A percentile compares a stretch with the other conserved stretches of the same genome.
phyloP scores from a whole-genome alignment of 2,329 filamentous ascomycete species.

The Madurella fahalii region DNA sequence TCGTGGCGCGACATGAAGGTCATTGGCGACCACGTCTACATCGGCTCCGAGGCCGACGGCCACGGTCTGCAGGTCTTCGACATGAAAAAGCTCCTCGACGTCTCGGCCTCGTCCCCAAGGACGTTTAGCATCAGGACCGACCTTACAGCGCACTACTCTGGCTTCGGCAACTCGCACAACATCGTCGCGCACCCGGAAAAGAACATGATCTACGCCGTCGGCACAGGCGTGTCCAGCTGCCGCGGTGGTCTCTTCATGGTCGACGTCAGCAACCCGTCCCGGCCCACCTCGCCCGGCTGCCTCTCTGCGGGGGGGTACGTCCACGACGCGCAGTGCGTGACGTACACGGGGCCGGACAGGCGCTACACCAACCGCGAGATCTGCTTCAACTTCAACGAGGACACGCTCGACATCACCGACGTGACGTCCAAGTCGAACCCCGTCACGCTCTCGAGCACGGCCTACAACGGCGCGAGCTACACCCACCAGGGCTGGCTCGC shows the following conservation, averaged over 20 bases:
- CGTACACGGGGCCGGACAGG: slow-evolving; percentile 48
- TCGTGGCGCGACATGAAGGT: slow-evolving; percentile 51
- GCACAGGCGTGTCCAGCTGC: slow-evolving; percentile 44
- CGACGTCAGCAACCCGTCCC: slow-evolving; percentile 50
- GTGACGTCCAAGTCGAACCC: slow-evolving; percentile 29
- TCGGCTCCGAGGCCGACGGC: slow-evolving; percentile 39
- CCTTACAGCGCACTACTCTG: slow-evolving; percentile 17
- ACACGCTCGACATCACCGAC: slow-evolving; percentile 17
- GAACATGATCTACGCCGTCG: slow-evolving; percentile 40
- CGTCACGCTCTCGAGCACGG: slow-evolving; percentile 9
- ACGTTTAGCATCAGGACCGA: slow-evolving; percentile 10
- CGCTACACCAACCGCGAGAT: slow-evolving; percentile 47
- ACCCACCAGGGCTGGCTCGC: slow-evolving; percentile 56
- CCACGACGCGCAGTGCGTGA: slow-evolving; percentile 58
- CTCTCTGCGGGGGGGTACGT: slow-evolving; percentile 54
- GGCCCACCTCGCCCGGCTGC: slow-evolving; percentile 51
- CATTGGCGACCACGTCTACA: slow-evolving; percentile 35
- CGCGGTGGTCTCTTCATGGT: slow-evolving; percentile 56
- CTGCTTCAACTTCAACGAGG: slow-evolving; percentile 51
- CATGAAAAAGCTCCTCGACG: slow-evolving; percentile 51
- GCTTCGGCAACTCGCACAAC: slow-evolving; percentile 18
- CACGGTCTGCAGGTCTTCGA: slow-evolving; percentile 63
- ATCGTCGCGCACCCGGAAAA: slow-evolving; percentile 24
- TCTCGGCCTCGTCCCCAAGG: slow-evolving; percentile 36
- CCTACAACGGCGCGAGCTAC: slow-evolving; percentile 34